Evolutionary conservation across 2,329 filamentous ascomycete genomes (phyloP), one percentile per base, ranked within the genome.

Genomic region (Fusarium sp.): DNA sequence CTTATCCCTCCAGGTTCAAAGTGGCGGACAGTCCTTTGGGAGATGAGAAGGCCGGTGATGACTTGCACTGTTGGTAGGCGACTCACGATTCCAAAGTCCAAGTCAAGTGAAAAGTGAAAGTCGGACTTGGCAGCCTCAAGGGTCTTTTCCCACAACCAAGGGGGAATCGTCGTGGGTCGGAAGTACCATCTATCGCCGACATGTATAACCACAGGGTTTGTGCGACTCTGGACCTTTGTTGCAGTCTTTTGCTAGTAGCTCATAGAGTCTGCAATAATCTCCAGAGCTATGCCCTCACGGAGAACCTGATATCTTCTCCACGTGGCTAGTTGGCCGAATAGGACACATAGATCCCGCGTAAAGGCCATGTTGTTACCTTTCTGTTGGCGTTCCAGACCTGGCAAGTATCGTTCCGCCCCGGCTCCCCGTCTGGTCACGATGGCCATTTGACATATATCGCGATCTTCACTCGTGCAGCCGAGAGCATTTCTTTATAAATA

Each of bases 161-260:
- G 23, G 18, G 37, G 43, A 8, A 60, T 25, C 23, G 18, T 43
- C 10, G 23, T 16, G 8, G 37, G 32, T 16, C 16, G 11, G 9
- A 43, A 18, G 14, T 23, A 16, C 54, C 32, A 18, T 32, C n/a
- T 10, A 5, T 14, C 1, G 7, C 34, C 16, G 30, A 14, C 5
- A 30, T 60, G n/a, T 16, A 64, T 14, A 18, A 16, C 23, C 30
- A 23, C 16, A 16, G 16, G n/a, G 4, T 16, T 18, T 6, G 56
- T 16, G 8, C 43, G 23, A 20, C 27, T 27, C 16, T 37, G 37
- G 23, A 60, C 32, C 18, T 20, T 27, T 18, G 10, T 34, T 10
- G 34, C 43, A n/a, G 41, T 61, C 34, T 30, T n/a, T 30, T 68
- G 66, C 66, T 60, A 68, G 7, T 61, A 61, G 18, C 66, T 65